Evolutionary conservation across 495 filamentous ascomycete genomes (phyloP), one percentile per base, ranked within the genome.

Genomic region (Penicillium parvum): DNA sequence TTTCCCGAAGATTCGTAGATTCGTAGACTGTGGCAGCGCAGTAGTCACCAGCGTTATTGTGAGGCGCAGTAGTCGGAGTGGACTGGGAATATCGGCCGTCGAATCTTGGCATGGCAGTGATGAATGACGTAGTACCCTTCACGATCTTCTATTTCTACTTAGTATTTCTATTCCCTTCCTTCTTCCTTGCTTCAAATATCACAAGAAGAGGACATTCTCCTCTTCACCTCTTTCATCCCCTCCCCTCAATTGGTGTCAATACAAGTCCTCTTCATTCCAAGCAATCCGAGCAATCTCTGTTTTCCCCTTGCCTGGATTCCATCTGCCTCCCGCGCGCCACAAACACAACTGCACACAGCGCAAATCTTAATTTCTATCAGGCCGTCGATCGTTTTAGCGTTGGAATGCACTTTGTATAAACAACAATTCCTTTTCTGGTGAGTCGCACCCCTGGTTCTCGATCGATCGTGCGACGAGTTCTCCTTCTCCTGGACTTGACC

Each of bases 311-410:
- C 37, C 32, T 38, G 32, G 28, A 48, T 38, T 53, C 32, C 49
- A 12, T 11, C n/a, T 15, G 19, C 17, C 23, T 43, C 11, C 47
- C 29, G 43, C n/a, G 38, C 40, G 45, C 50, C 50, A 53, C 50
- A 45, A 48, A 23, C 42, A 23, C 32, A 17, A 36, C 12, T n/a
- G 16, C 21, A 6, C 26, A 20, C 7, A 15, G n/a, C 36, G 18
- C 16, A 19, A 53, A 53, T 53, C 35, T 49, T 48, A 45, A 33
- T 32, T 19, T 20, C 15, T 28, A n/a, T n/a, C 38, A 16, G 17
- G 15, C 32, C 8, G 43, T 23, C 38, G 36, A 37, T 43, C 49
- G 17, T n/a, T 10, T 32, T 38, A 23, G 12, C n/a, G 30, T 21
- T 15, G 44, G 49, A 48, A 47, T 48, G 43, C 29, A 0, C 17